Conservation (phyloP, 768 basidiomycete genomes). For the Kwoniella pini region DNA sequence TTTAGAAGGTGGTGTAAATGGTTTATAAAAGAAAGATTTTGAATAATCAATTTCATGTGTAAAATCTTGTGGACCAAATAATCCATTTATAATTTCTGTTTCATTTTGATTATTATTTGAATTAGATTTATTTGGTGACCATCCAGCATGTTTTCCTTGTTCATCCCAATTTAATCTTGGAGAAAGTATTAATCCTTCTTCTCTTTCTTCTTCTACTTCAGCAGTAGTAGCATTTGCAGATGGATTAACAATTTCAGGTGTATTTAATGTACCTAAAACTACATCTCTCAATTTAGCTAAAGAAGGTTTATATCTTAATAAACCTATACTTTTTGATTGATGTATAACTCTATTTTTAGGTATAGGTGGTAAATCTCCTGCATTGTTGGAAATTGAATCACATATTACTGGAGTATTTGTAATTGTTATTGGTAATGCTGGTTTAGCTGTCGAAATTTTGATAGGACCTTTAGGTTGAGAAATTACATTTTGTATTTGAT, state of each 20-base stretch:
- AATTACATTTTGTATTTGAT: not conserved
- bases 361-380: slow-evolving; percentile 50
- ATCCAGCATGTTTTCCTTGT: slow-evolving; percentile 37
- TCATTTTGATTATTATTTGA: not conserved
- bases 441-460: slow-evolving; percentile 16
- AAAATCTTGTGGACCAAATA: slow-evolving; percentile 9
- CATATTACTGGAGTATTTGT: slow-evolving; percentile 45
- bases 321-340: slow-evolving; percentile 3
- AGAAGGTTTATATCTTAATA: slow-evolving; percentile 33
- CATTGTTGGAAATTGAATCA: slow-evolving; percentile 43
- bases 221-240: not conserved
- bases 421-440: slow-evolving; percentile 41
- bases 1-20: slow-evolving; percentile 41
- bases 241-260: not conserved
- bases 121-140: slow-evolving; percentile 25
- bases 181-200: slow-evolving; percentile 20
- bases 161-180: slow-evolving; percentile 37
- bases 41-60: slow-evolving; percentile 43
- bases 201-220: slow-evolving; percentile 1
- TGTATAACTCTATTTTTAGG: slow-evolving; percentile 8
- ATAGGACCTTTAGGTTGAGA: slow-evolving; percentile 13
- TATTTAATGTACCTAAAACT: slow-evolving; percentile 1
- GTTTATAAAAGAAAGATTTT: slow-evolving; percentile 54
- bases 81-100: slow-evolving; percentile 11
- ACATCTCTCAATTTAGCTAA: slow-evolving; percentile 28